Evolutionary conservation across 1,284 basidiomycete genomes (phyloP), one percentile per base, ranked within the genome.

Genomic region (Pseudozyma flocculosa): DNA sequence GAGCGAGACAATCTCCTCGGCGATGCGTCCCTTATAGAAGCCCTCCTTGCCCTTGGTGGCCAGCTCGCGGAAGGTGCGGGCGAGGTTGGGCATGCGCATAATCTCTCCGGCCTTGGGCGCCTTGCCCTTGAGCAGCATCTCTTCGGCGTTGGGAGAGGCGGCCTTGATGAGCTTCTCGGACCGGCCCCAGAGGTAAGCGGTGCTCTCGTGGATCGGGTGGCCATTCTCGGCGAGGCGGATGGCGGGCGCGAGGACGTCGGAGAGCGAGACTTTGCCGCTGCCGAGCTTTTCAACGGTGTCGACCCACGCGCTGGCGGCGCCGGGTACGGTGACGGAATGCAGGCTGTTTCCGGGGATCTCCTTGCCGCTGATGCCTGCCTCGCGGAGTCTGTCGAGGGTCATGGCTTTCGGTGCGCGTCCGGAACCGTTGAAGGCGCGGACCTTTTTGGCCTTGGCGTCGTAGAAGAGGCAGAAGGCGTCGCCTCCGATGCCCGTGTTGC

Each of bases 391-490:
- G 32, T 91, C 88, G 32, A 96, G 82, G 45, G 87, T 89, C 53
- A 85, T 82, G 18, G 56, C 59, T 18, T 42, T 36, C 3, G 93
- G 94, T 5, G 92, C 86, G 57, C 83, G 85, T 4, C 94, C 94
- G 0, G 88, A 90, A 10, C 90, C 90, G 62, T 93, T 93, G 53
- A 93, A 78, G 2, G 86, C 91, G 69, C 87, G 87, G 43, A 97
- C 88, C 8, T 81, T 82, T 79, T 89, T 90, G 4, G 84, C 84
- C 72, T 85, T 84, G 9, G 88, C 89, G 71, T 94, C 86, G 73
- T 88, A 97, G 80, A 89, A 95, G 19, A 96, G 82, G 72, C 91
- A 93, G 77, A 95, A 95, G 7, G 90, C 88, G 74, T 95, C 92
- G 38, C 91, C 80, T 2, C 81, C 81, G 26, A 82, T 81, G 42